Evolutionary conservation across 805 yeast species (phyloP).

Genomic region (Wickerhamomyces queroliae): DNA sequence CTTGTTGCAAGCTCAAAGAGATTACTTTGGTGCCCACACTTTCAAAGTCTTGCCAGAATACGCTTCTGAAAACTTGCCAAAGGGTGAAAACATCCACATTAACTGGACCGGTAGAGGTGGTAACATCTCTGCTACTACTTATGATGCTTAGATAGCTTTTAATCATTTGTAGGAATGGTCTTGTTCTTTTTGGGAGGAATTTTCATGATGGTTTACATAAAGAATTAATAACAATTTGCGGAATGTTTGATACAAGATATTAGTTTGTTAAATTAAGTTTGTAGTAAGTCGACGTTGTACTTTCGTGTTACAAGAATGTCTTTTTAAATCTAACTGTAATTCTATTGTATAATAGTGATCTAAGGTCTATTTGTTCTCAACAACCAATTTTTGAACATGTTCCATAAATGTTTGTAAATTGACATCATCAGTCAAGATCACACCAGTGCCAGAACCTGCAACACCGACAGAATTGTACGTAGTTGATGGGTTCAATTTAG

Average conservation of each 20-base stretch:
- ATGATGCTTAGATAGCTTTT: constrained; percentile 59
- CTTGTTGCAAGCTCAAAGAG: constrained; percentile 99
- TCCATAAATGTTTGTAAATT: constrained; percentile 53
- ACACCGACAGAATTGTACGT: constrained; percentile 37
- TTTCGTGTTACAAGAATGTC: too few relatives aligned
- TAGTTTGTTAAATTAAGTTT: too few relatives aligned
- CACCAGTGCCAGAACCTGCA: constrained; percentile 30
- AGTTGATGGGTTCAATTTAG: constrained; percentile 64
- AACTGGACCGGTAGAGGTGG: constrained; percentile 99
- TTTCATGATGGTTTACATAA: too few relatives aligned
- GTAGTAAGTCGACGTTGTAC: too few relatives aligned
- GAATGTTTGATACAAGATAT: too few relatives aligned
- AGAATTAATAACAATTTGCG: too few relatives aligned
- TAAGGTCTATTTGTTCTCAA: constrained; percentile 1
- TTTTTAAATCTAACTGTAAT: neutral
- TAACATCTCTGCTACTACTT: constrained; percentile 91
- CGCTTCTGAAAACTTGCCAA: constrained; percentile 73
- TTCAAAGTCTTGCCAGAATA: constrained; percentile 88
- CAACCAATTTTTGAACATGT: constrained; percentile 27
- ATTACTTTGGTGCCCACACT: constrained; percentile 99
- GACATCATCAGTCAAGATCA: constrained; percentile 53
- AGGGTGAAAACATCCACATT: constrained; percentile 80
- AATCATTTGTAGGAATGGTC: neutral
- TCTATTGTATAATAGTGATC: neutral
- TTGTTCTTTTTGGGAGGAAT: neutral